A percentile compares a stretch with the other conserved stretches of the same genome.
Conservation (phyloP, 2,329 filamentous ascomycete genomes). For the Paecilomyces niveus region DNA sequence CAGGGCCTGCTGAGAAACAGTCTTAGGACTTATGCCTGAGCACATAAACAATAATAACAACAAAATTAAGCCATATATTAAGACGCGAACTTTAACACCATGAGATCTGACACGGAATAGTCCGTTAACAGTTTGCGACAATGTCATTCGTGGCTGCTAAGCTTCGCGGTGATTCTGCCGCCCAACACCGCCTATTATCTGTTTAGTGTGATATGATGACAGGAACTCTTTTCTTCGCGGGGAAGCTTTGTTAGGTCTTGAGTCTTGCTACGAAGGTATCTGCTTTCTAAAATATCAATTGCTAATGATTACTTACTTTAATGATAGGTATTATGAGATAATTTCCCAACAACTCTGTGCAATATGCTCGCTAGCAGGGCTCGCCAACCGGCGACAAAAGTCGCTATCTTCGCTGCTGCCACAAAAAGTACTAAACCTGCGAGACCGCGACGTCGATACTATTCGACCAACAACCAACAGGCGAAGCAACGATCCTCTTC, state of each 20-base stretch:
- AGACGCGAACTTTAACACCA: background rate
- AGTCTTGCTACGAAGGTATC: background rate
- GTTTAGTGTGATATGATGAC: background rate
- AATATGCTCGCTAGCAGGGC: constrained; percentile 22
- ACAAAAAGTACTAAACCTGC: constrained; percentile 12
- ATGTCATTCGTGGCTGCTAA: constrained; percentile 12
- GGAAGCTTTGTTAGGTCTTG: background rate
- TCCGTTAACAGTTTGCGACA: background rate
- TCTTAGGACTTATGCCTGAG: background rate
- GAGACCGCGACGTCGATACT: constrained; percentile 20
- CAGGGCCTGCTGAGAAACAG: background rate
- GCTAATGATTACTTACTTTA: background rate
- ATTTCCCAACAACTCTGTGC: background rate
- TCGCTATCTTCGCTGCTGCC: constrained; percentile 15
- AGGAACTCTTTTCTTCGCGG: constrained; percentile 2
- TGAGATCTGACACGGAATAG: background rate
- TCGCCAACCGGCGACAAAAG: constrained; percentile 16
- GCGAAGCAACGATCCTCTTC: constrained; percentile 7
- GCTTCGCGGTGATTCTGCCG: constrained; percentile 27
- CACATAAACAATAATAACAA: background rate
- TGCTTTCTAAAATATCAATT: background rate
- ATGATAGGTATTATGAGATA: background rate
- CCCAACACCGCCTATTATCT: constrained; percentile 15
- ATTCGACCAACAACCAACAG: constrained; percentile 18
- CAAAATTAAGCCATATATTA: background rate